Evolutionary conservation across 2,329 filamentous ascomycete genomes (phyloP).

Genomic region (Alternaria brassicicola): DNA sequence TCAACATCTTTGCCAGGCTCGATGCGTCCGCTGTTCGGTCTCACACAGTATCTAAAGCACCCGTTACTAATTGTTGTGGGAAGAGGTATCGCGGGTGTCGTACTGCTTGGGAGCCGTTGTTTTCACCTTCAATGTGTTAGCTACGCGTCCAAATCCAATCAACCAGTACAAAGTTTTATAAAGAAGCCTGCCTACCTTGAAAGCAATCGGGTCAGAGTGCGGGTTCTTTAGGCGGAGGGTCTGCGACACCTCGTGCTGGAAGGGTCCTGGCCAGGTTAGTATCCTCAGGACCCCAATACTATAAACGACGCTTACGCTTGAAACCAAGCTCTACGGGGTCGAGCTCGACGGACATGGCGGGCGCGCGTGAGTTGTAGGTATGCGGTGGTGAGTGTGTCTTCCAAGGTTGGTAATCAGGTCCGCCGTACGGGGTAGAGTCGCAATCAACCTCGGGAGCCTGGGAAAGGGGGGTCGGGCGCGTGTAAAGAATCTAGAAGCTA

Average conservation of each 20-base stretch:
- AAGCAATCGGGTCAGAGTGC: slow-evolving; percentile 64
- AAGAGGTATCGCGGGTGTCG: slow-evolving; percentile 46
- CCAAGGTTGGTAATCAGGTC: slow-evolving; percentile 39
- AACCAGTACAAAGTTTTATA: neutral
- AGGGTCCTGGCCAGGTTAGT: slow-evolving; percentile 59
- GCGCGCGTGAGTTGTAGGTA: slow-evolving; percentile 14
- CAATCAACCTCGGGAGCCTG: slow-evolving; percentile 16
- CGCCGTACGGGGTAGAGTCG: slow-evolving; percentile 21
- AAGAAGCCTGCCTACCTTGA: slow-evolving; percentile 61
- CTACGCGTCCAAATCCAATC: neutral
- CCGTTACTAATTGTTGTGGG: slow-evolving; percentile 26
- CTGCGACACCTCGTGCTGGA: slow-evolving; percentile 69
- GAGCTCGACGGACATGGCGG: slow-evolving; percentile 91
- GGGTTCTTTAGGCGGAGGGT: slow-evolving; percentile 64
- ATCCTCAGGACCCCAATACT: slow-evolving; percentile 2
- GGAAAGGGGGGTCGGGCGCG: slow-evolving; percentile 10
- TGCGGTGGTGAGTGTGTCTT: slow-evolving; percentile 20
- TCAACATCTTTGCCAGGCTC: slow-evolving; percentile 89
- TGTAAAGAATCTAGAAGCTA: slow-evolving; percentile 1
- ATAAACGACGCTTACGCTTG: slow-evolving; percentile 69
- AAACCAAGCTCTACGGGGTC: slow-evolving; percentile 91
- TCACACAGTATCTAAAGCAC: slow-evolving; percentile 83
- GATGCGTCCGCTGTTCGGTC: slow-evolving; percentile 95
- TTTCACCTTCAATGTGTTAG: slow-evolving; percentile 74
- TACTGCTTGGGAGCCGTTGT: slow-evolving; percentile 99